Base-by-base conservation (phyloP, 192 early-diverging fungal species). In the Oehlia diaphana region DNA sequence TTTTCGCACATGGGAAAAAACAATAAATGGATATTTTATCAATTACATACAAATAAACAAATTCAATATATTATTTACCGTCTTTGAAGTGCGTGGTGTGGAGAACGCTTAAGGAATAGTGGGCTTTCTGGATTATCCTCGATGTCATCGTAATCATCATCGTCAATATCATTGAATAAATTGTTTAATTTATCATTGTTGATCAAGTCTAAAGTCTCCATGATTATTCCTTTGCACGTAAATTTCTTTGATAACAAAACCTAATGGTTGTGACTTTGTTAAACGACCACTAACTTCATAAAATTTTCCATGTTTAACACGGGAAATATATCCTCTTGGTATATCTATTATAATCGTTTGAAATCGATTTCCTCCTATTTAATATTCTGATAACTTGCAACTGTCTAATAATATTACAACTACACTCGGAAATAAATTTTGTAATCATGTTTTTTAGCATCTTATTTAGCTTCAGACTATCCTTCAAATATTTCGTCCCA, bases 351-450 rank as follows among this genome's bases (percentile, higher is more conserved):
- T n/a, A n/a, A n/a, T n/a, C n/a, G n/a, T n/a, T n/a, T n/a, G n/a
- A 13, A 47, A 47, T 53, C 2, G 7, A 47, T 68, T 77, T n/a
- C 23, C 64, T 10, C 26, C 26, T 47, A 77, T 77, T 66, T 44
- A 66, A 33, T 67, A 77, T 77, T 47, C 76, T n/a, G 5, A 77
- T 49, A 28, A 77, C 44, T 77, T 76, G 71, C 44, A 72, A 72
- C 37, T 72, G 37, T 42, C 49, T 72, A 19, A 64, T 5, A 64
- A 26, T 64, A 28, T 64, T 26, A 28, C 7, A 5, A 70, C 42
- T 16, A 70, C 74, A 26, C 26, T 26, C 26, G 0, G 26, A 26
- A 26, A 26, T 26, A 26, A 26, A 26, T 26, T 26, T 26, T 26
- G 26, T 26, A 26, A 26, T 26, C 26, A 26, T 26, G 26, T 26